Base-by-base conservation (phyloP, 164 flowering plant species). In the Magnolia officinalis region DNA sequence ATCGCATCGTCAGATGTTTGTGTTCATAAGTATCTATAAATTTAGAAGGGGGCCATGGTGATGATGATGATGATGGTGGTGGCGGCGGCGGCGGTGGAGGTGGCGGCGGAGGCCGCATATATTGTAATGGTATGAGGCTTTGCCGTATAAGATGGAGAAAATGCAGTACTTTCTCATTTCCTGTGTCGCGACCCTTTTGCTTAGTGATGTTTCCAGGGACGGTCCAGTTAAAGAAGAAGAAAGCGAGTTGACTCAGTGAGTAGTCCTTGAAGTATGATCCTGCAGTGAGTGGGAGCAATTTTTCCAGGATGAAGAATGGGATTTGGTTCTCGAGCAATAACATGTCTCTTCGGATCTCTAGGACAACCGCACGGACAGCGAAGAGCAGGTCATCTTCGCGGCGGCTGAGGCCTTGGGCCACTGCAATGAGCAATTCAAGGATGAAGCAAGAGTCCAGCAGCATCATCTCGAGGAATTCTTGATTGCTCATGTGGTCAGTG, bases 311-410 rank as follows among this genome's bases (percentile, higher is more conserved):
- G 50, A 91, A 90, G 1, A 89, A 76, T 0, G 96, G 93, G 8
- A 91, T 72, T 75, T 91, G 96, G 65, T 91, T 91, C 76, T 91
- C 96, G 5, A 91, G 85, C 92, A 91, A 88, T 6, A 91, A 82
- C 88, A 91, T 83, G 78, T 91, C 96, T 16, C 91, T 72, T 55
- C 84, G 88, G 29, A 91, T 89, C 0, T 89, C 83, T 61, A 87
- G 90, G 89, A 91, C 86, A 18, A 90, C 69, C 0, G 90, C 91
- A 0, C 91, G 85, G 83, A 88, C 81, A 8, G 89, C 86, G 58
- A 91, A 91, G 8, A 90, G 51, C 0, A 92, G 96, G 69, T 91
- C 96, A 58, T 82, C 84, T 49, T 85, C 72, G 2, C 85, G 75
- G 76, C 87, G 90, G 0, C 93, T 90, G 0, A 86, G 85, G 10